Conservation (phyloP, 495 filamentous ascomycete species). For the Oidiodendron maius region DNA sequence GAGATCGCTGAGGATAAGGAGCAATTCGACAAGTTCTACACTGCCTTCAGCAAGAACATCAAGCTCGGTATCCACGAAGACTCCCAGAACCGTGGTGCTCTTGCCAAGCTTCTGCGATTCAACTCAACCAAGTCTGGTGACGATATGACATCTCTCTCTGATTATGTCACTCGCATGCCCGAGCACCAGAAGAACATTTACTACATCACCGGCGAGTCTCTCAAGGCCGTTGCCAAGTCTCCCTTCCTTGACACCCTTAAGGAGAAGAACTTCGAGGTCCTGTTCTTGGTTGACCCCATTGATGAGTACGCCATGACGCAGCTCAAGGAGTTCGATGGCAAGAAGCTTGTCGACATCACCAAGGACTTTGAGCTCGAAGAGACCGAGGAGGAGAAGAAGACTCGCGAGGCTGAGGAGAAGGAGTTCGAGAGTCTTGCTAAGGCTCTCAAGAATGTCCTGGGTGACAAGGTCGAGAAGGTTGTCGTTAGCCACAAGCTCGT, state of each 20-base stretch:
- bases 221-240: conserved; percentile 96
- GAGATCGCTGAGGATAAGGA: conserved; percentile 99
- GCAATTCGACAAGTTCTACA: conserved; percentile 99
- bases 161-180: conserved; percentile 98
- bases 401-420: conserved; percentile 96
- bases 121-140: conserved; percentile 98
- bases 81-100: conserved; percentile 86
- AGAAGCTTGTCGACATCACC: conserved; percentile 99
- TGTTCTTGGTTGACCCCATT: conserved; percentile 98
- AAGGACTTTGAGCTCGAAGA: conserved; percentile 99
- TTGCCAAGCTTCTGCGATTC: conserved; percentile 98
- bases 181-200: conserved; percentile 99
- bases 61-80: conserved; percentile 99
- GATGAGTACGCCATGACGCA: conserved; percentile 99
- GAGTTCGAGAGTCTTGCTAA: conserved; percentile 92
- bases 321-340: conserved; percentile 99
- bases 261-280: conserved; percentile 99
- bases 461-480: conserved; percentile 99
- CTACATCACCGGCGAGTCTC: conserved; percentile 99
- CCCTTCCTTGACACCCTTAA: conserved; percentile 98
- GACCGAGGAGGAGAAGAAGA: conserved; percentile 97
- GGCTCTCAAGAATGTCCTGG: conserved; percentile 96
- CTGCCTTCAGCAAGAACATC: conserved; percentile 99
- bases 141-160: conserved; percentile 84
- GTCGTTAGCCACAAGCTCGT: conserved; percentile 97